phyloP scores from a whole-genome alignment of 208 protist species.

The Plasmodiophora brassicae region DNA sequence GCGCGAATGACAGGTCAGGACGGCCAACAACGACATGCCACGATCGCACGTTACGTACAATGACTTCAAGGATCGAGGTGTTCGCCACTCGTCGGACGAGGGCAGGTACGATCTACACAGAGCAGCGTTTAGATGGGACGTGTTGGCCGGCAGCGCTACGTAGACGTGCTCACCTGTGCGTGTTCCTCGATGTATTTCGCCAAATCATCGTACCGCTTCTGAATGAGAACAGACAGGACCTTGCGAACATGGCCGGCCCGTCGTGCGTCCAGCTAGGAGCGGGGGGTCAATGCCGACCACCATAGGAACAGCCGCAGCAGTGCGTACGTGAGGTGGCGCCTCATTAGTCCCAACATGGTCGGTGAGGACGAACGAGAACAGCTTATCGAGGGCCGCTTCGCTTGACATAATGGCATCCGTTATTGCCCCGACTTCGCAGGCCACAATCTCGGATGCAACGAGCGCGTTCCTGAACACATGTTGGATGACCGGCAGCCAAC shows the following conservation, averaged over 20 bases:
- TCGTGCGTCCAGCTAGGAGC: background rate
- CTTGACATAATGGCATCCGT: background rate
- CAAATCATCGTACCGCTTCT: background rate
- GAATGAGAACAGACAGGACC: constrained; percentile 12
- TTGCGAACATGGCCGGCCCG: background rate
- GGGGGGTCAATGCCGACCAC: too few species aligned
- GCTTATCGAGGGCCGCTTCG: background rate
- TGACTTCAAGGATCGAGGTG: constrained; percentile 8
- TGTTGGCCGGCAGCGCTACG: background rate
- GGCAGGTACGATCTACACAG: background rate
- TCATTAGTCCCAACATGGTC: too few species aligned
- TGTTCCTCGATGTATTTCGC: background rate
- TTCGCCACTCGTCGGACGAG: background rate
- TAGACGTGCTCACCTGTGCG: background rate
- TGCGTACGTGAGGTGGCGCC: background rate
- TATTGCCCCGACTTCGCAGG: background rate
- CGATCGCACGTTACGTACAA: background rate
- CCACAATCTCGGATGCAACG: background rate
- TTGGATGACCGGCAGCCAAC: background rate
- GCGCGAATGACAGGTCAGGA: too few species aligned
- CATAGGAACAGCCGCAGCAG: background rate
- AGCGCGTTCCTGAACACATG: background rate
- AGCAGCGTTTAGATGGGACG: background rate
- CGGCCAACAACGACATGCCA: background rate
- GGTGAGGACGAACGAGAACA: background rate